Percentiles rank a stretch among this genome's conserved stretches.
These are phyloP conservation scores for Diplocarpon mali DNA, from an alignment of 2,329 filamentous ascomycete genomes.

Conservation along the genomic window DNA sequence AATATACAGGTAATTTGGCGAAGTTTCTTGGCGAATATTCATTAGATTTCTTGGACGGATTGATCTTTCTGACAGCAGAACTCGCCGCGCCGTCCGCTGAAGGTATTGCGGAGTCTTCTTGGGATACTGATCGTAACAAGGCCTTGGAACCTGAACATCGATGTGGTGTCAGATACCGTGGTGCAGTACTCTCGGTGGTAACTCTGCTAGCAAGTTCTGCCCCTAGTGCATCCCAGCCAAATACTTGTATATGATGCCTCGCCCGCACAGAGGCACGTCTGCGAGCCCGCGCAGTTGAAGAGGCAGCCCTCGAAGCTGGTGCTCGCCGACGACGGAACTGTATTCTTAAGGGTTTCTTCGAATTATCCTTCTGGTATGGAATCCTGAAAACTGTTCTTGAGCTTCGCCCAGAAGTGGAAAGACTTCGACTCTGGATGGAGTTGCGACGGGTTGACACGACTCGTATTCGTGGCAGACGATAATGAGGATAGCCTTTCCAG, in stretches of 20 bases:
- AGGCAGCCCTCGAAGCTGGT: slow-evolving; percentile 10
- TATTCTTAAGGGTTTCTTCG: slow-evolving; percentile 11
- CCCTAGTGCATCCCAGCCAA: slow-evolving; percentile 14
- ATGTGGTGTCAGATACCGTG: background rate
- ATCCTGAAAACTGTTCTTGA: slow-evolving; percentile 4
- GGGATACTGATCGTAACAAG: background rate
- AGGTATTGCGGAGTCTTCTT: slow-evolving; percentile 3
- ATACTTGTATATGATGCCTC: slow-evolving; percentile 16
- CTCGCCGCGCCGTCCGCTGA: slow-evolving; percentile 17
- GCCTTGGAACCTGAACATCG: background rate
- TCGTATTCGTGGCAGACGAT: slow-evolving; percentile 19
- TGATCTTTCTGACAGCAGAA: slow-evolving; percentile 7
- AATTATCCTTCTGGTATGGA: slow-evolving; percentile 13
- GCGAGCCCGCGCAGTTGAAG: slow-evolving; percentile 8
- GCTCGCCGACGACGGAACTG: slow-evolving; percentile 7
- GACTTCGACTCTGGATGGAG: slow-evolving; percentile 6
- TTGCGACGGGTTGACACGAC: slow-evolving; percentile 12
- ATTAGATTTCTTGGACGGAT: slow-evolving; percentile 3
- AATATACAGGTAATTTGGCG: slow-evolving; percentile 16
- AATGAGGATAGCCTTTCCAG: slow-evolving; percentile 25
- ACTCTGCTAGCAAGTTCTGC: slow-evolving; percentile 9
- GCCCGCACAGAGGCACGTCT: slow-evolving; percentile 13
- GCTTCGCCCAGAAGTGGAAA: slow-evolving; percentile 11
- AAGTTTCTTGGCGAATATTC: slow-evolving; percentile 17
- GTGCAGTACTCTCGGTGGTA: slow-evolving; percentile 3